These are phyloP conservation scores for Lasiodiplodia sp. DNA, from an alignment of 2,329 filamentous ascomycete species.

Conservation along the genomic window DNA sequence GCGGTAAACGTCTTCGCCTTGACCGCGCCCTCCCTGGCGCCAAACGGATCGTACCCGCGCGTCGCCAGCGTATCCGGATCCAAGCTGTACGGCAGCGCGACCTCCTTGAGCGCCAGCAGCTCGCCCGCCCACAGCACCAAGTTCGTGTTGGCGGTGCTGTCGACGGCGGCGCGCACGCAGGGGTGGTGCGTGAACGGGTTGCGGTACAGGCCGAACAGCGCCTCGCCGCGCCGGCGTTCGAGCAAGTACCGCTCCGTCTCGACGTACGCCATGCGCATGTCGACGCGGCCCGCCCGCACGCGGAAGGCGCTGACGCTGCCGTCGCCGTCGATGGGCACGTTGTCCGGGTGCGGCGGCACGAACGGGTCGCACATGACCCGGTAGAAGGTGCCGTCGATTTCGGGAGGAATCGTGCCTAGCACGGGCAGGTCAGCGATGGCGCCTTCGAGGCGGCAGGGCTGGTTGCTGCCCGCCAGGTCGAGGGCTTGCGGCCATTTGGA, in stretches of 20 bases:
- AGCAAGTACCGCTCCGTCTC: constrained; percentile 40
- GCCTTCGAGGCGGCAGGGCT: constrained; percentile 34
- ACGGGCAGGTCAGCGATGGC: constrained; percentile 32
- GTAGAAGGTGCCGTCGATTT: constrained; percentile 32
- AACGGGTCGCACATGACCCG: constrained; percentile 40
- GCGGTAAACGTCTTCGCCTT: constrained; percentile 43
- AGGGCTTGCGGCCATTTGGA: constrained; percentile 30
- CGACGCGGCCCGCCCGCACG: constrained; percentile 40
- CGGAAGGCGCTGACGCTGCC: constrained; percentile 43
- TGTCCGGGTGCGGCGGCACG: constrained; percentile 34
- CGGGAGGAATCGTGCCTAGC: background rate
- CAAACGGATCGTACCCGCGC: constrained; percentile 39
- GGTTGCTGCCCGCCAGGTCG: constrained; percentile 19
- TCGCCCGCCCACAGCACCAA: constrained; percentile 29
- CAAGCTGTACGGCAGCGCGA: constrained; percentile 37
- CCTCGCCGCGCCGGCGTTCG: constrained; percentile 35
- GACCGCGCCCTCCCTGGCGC: constrained; percentile 31
- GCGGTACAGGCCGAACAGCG: constrained; percentile 31
- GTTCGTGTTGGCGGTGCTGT: constrained; percentile 33
- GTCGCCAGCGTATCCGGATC: constrained; percentile 46
- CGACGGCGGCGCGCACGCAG: constrained; percentile 36
- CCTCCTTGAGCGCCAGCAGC: constrained; percentile 29
- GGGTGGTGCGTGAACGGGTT: constrained; percentile 37
- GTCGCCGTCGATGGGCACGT: constrained; percentile 41
- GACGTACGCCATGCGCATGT: constrained; percentile 43